Percentiles rank a stretch among this genome's conserved stretches.
These are phyloP conservation scores for Calonectria fujianensis DNA, from an alignment of 2,329 filamentous ascomycete genomes.

Conservation along the genomic window DNA sequence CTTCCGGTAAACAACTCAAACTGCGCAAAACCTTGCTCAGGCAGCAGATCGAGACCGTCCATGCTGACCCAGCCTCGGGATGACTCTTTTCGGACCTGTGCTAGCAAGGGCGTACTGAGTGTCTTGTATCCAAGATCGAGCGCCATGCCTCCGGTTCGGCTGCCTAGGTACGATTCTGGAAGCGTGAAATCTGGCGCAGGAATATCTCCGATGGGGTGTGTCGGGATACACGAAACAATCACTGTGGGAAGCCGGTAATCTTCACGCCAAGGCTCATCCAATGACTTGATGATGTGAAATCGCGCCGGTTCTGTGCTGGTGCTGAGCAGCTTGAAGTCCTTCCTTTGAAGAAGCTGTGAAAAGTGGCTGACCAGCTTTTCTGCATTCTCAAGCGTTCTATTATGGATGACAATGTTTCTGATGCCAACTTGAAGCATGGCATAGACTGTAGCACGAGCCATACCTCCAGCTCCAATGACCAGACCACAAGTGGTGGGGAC, in stretches of 20 bases:
- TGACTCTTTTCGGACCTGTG: slow-evolving; percentile 77
- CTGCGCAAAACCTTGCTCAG: slow-evolving; percentile 87
- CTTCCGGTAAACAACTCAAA: slow-evolving; percentile 87
- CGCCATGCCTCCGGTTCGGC: slow-evolving; percentile 84
- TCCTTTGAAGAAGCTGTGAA: slow-evolving; percentile 70
- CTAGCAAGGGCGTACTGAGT: slow-evolving; percentile 81
- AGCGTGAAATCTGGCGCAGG: slow-evolving; percentile 82
- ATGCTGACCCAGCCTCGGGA: slow-evolving; percentile 83
- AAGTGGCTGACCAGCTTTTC: slow-evolving; percentile 82
- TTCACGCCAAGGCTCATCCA: slow-evolving; percentile 78
- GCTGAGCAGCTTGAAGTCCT: slow-evolving; percentile 66
- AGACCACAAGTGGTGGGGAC: slow-evolving; percentile 73
- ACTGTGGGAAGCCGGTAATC: slow-evolving; percentile 80
- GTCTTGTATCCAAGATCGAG: slow-evolving; percentile 86
- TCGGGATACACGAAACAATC: slow-evolving; percentile 85
- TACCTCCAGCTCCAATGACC: slow-evolving; percentile 81
- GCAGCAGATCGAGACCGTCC: slow-evolving; percentile 84
- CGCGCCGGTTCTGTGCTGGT: slow-evolving; percentile 65
- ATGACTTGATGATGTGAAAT: slow-evolving; percentile 76
- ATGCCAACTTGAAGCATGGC: slow-evolving; percentile 86
- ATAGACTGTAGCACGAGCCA: slow-evolving; percentile 87
- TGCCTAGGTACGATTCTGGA: slow-evolving; percentile 81
- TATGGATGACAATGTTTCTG: slow-evolving; percentile 84
- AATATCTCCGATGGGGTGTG: slow-evolving; percentile 77
- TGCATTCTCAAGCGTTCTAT: slow-evolving; percentile 81